Conservation (phyloP, 2,329 filamentous ascomycete genomes). For the Dothistroma septosporum region DNA sequence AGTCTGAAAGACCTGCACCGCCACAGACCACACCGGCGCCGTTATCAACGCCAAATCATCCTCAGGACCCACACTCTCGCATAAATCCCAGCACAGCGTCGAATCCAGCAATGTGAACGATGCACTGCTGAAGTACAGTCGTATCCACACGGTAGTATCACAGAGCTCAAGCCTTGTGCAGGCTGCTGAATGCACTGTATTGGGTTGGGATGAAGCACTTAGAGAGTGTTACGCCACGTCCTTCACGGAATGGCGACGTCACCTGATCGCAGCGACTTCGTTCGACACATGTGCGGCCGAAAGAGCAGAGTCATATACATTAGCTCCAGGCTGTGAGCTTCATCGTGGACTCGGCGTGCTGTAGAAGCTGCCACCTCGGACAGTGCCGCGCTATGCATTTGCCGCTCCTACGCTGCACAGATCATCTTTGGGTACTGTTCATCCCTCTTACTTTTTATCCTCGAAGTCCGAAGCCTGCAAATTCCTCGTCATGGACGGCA, state of each 20-base stretch:
- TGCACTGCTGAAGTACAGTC: not conserved
- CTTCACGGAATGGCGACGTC: too few species aligned
- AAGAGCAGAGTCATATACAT: not conserved
- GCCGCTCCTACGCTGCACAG: slow-evolving; percentile 7
- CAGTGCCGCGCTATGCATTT: slow-evolving; percentile 9
- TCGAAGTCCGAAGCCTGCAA: slow-evolving; percentile 89
- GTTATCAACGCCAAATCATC: not conserved
- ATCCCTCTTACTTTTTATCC: slow-evolving; percentile 32
- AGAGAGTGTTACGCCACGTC: too few species aligned
- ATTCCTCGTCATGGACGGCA: slow-evolving; percentile 93
- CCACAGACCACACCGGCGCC: not conserved
- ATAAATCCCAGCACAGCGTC: not conserved
- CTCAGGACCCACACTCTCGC: not conserved
- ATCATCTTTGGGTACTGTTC: slow-evolving; percentile 4
- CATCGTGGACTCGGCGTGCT: not conserved
- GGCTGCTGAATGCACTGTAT: not conserved
- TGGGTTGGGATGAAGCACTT: not conserved
- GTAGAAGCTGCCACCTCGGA: slow-evolving; percentile 2
- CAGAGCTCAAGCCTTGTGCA: slow-evolving; percentile 6
- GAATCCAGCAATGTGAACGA: not conserved
- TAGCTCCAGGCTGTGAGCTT: not conserved
- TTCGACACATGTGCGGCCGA: not conserved
- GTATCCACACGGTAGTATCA: slow-evolving; percentile 3
- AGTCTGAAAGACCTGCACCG: not conserved
- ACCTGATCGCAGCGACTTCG: too few species aligned